These are phyloP conservation scores for Bonia amplexicaulis DNA, from an alignment of 176 grass and related monocot genomes.

Conservation along the genomic window DNA sequence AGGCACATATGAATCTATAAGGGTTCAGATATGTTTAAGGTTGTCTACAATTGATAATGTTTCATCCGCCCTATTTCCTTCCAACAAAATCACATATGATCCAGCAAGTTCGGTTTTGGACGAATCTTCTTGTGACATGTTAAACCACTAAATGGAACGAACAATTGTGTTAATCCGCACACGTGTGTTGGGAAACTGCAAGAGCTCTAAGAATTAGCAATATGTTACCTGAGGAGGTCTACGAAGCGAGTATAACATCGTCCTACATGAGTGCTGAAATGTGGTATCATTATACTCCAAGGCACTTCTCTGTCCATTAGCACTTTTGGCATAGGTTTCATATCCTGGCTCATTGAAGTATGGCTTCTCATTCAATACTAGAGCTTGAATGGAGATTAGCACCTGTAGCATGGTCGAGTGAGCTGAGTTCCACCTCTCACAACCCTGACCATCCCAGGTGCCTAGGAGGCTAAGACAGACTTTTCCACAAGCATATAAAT, in stretches of 20 bases:
- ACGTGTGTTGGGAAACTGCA: neutral
- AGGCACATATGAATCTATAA: neutral
- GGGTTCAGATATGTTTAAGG: neutral
- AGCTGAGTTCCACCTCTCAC: slow-evolving; percentile 76
- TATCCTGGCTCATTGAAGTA: slow-evolving; percentile 91
- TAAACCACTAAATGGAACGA: neutral
- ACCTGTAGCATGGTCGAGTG: slow-evolving; percentile 93
- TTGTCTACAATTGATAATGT: neutral
- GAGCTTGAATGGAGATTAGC: slow-evolving; percentile 85
- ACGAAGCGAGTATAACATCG: slow-evolving; percentile 79
- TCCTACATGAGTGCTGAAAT: slow-evolving; percentile 79
- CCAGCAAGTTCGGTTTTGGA: neutral
- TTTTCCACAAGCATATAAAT: slow-evolving; percentile 79
- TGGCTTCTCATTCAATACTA: slow-evolving; percentile 84
- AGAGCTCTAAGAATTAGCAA: slow-evolving; percentile 9
- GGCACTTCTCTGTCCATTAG: slow-evolving; percentile 31
- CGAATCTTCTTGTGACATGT: neutral
- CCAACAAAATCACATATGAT: neutral
- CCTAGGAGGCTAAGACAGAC: slow-evolving; percentile 88
- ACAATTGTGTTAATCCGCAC: neutral
- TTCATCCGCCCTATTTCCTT: neutral
- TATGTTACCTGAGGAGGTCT: slow-evolving; percentile 62
- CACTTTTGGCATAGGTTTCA: slow-evolving; percentile 34
- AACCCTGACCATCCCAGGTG: slow-evolving; percentile 68
- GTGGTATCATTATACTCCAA: slow-evolving; percentile 56